These are phyloP conservation scores for Sporothrix globosa DNA, from an alignment of 2,329 filamentous ascomycete genomes.

Conservation along the genomic window DNA sequence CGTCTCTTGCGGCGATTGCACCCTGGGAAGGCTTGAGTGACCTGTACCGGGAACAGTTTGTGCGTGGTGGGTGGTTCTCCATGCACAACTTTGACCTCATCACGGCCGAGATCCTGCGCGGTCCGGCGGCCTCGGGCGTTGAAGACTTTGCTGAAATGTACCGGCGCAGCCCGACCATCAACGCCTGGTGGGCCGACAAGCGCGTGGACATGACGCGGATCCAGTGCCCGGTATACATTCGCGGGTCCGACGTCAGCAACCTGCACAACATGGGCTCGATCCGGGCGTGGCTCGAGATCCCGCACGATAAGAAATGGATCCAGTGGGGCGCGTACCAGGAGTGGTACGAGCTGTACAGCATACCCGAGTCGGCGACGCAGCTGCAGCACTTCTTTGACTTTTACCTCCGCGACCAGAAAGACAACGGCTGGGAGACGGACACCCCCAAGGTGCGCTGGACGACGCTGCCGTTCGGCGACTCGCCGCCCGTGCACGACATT, in stretches of 20 bases:
- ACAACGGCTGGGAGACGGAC: slow-evolving; percentile 8
- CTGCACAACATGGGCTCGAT: slow-evolving; percentile 7
- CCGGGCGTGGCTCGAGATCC: slow-evolving; percentile 3
- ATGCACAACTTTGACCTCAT: slow-evolving; percentile 9
- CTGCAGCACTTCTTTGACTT: neutral
- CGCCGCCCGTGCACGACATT: slow-evolving; percentile 11
- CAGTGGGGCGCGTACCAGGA: slow-evolving; percentile 6
- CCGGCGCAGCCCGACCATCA: neutral
- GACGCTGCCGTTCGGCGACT: neutral
- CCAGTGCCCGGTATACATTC: neutral
- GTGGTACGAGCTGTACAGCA: slow-evolving; percentile 7
- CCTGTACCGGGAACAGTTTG: neutral
- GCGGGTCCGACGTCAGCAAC: slow-evolving; percentile 9
- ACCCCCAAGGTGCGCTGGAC: slow-evolving; percentile 14
- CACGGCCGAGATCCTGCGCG: neutral
- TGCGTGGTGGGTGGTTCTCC: neutral
- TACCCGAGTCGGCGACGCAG: slow-evolving; percentile 10
- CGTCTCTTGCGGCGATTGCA: neutral
- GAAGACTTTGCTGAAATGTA: slow-evolving; percentile 8
- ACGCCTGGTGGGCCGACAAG: slow-evolving; percentile 5
- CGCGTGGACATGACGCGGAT: slow-evolving; percentile 8
- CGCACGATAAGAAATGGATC: slow-evolving; percentile 11
- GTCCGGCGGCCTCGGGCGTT: neutral
- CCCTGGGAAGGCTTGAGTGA: neutral
- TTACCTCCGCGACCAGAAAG: neutral